Evolutionary conservation across 352 stramenopile species (phyloP), one percentile per base, ranked within the genome.

Genomic region (Pythium pectinolyticum): DNA sequence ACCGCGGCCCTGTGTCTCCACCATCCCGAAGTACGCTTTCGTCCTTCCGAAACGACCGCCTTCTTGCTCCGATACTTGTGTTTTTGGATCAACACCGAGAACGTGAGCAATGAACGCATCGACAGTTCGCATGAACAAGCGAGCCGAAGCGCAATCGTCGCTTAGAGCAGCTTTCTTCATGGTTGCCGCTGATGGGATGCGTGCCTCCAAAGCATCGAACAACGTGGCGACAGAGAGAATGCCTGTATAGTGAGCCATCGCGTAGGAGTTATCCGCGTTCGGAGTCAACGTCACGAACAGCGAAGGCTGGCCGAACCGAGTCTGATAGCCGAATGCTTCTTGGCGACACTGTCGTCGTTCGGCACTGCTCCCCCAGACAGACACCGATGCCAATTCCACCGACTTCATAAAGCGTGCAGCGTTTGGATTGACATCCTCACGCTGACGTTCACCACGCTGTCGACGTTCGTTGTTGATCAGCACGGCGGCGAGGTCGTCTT

Each of bases 281-380:
- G 55, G 55, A 17, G 55, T 54, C 2, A 62, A 19, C 3, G 41
- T 62, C 11, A 62, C 41, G 35, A 62, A 62, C 15, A 52, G 28
- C 22, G 40, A 40, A 22, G 55, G 55, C 43, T 62, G 55, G 2
- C 55, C 41, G 22, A 48, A 53, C 27, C 50, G 35, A 6, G 52
- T 57, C 20, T 70, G 57, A 22, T 70, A 66, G 0, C 41, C 41
- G 27, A 70, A 66, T 19, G 57, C 63, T 8, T 61, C 28, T 39
- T 55, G 57, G 1, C 57, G 56, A 40, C 57, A 70, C 12, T 65
- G 35, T 0, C 32, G 32, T 9, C 62, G 24, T 37, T 69, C 62
- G 0, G 46, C 54, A 34, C 39, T 51, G 22, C 28, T 65, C 3
- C 62, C 62, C 55, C 62, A 69, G 4, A 62, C 43, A 19, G 55